Percentiles rank a stretch among this genome's conserved stretches.
Evolutionary conservation across 179 eudicot species (phyloP).

Genomic region (Patellifolia procumbens): DNA sequence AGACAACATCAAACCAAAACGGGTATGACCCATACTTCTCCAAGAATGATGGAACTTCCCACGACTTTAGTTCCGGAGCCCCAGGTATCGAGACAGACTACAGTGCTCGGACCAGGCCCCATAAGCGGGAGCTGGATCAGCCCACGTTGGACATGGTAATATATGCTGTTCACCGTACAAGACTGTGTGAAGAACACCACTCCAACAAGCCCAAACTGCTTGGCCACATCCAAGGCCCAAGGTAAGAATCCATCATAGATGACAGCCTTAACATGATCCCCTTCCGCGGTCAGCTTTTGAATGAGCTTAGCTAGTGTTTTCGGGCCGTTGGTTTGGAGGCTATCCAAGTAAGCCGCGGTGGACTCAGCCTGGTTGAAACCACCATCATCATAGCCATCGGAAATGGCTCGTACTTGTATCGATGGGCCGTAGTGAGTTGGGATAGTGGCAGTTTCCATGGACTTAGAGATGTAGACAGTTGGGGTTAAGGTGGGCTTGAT

Average conservation of each 20-base stretch:
- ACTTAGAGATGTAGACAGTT: conserved; percentile 17
- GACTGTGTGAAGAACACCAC: conserved; percentile 34
- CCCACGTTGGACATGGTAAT: conserved; percentile 33
- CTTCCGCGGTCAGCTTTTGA: conserved; percentile 1
- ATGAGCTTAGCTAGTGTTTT: conserved; percentile 21
- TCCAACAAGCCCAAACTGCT: conserved; percentile 25
- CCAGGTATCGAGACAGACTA: conserved; percentile 26
- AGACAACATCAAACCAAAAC: conserved; percentile 7
- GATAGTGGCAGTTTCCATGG: conserved; percentile 4
- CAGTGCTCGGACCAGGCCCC: background rate
- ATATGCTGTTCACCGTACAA: conserved; percentile 31
- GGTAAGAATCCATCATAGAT: conserved; percentile 34
- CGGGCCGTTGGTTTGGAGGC: conserved; percentile 17
- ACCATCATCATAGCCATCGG: conserved; percentile 38
- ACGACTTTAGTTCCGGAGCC: conserved; percentile 25
- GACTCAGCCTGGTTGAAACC: conserved; percentile 23
- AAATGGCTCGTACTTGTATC: conserved; percentile 31
- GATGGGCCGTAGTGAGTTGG: conserved; percentile 12
- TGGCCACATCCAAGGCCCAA: conserved; percentile 35
- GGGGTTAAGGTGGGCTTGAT: conserved; percentile 31
- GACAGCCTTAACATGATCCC: conserved; percentile 24
- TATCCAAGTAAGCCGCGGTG: conserved; percentile 22
- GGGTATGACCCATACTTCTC: conserved; percentile 25
- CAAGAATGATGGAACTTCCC: conserved; percentile 32
- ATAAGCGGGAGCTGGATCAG: conserved; percentile 23